A percentile compares a stretch with the other conserved stretches of the same genome.
phyloP scores from a whole-genome alignment of 441 rosid genomes.

The Populus hybrid region DNA sequence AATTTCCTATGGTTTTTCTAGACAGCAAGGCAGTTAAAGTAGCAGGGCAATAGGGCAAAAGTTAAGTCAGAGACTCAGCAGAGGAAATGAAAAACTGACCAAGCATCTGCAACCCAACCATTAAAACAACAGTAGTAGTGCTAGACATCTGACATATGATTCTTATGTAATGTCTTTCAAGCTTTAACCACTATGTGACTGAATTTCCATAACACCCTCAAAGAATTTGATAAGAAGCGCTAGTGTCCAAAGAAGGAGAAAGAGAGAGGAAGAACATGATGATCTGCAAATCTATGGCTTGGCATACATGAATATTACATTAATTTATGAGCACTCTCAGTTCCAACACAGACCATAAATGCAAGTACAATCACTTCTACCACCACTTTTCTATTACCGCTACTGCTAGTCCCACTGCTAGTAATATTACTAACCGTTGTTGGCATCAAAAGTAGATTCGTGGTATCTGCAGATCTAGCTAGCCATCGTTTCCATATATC shows the following conservation, averaged over 20 bases:
- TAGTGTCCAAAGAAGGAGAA: conserved; percentile 5
- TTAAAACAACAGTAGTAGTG: conserved; percentile 5
- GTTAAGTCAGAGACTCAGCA: conserved; percentile 7
- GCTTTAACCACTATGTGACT: conserved; percentile 14
- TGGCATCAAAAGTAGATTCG: conserved; percentile 38
- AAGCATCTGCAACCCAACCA: conserved; percentile 19
- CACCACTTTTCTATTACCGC: conserved; percentile 10
- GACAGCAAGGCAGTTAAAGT: conserved; percentile 27
- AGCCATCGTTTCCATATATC: conserved; percentile 5
- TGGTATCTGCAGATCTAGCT: conserved; percentile 31
- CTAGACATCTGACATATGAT: conserved; percentile 25
- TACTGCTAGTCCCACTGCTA: conserved; percentile 20
- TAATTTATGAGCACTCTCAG: conserved; percentile 27
- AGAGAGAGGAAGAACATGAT: not conserved
- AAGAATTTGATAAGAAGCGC: not conserved
- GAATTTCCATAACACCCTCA: conserved; percentile 2
- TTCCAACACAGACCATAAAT: conserved; percentile 24
- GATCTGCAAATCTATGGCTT: conserved; percentile 26
- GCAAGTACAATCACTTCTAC: conserved; percentile 25
- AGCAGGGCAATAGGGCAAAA: conserved; percentile 12
- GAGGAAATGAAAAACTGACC: conserved; percentile 18
- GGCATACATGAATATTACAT: conserved; percentile 28
- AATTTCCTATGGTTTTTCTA: not conserved
- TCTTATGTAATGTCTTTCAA: conserved; percentile 18
- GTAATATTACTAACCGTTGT: conserved; percentile 25